Evolutionary conservation across 208 protist species (phyloP), one percentile per base, ranked within the genome.

Genomic region (Wallacemonas sp.): DNA sequence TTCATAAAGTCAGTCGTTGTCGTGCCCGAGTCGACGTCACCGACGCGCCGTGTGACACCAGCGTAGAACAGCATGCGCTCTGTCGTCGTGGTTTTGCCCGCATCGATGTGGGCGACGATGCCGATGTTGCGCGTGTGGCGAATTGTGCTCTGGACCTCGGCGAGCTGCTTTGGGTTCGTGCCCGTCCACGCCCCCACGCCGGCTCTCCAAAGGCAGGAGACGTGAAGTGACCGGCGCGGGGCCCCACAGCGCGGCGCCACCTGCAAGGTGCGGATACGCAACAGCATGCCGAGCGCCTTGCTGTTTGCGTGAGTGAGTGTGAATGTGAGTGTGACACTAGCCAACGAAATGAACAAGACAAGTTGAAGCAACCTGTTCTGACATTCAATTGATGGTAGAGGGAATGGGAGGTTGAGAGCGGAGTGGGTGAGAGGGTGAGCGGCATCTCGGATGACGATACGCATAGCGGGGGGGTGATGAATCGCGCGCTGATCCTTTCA

Each of bases 1-100:
- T 95, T 83, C 90, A 99, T 97, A 71, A 95, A 98, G 79, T 99
- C 98, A 24, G 94, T 99, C 5, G 98, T 96, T 1, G 98, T 99
- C 64, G 96, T 96, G 38, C 98, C 98, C 56, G 88, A 87, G 65
- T 99, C 94, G 4, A 99, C 97, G 26, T 98, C 95, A 57, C 95
- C 97, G 29, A 97, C 75, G 41, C 92, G 79, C 29, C 74, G 77
- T 39, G 82, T 81, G 27, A 83, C 80, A 33, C 94, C 94, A 1
- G 92, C 73, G 78, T 97, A 97, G 74, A 86, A 97, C 43, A 99
- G 87, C 93, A 99, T 98, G 4, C 96, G 86, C 76, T 99, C 96
- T 19, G 94, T 97, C 29, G 92, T 97, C 5, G 96, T 98, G 24
- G 96, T 98, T 72, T 98, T 99, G 49, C 97, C 97, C 1, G 96